Conservation (phyloP, 306 rosid species). For the Glycine tomentella region DNA sequence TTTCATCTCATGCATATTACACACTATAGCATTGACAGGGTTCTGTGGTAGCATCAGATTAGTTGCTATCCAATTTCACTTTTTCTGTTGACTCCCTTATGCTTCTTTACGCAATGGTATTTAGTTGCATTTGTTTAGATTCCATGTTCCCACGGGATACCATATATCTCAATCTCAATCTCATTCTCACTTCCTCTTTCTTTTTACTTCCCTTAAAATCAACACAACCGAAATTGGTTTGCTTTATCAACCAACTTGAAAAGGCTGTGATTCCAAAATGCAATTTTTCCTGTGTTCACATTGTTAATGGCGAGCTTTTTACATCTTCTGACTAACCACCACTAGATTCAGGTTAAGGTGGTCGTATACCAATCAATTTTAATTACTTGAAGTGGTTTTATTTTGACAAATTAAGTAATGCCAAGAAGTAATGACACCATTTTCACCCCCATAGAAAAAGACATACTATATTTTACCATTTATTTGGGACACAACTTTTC, state of each 20-base stretch:
- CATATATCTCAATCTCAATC: background rate
- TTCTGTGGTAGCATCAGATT: slow-evolving; percentile 53
- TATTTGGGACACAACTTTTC: background rate
- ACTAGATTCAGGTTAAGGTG: background rate
- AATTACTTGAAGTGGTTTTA: slow-evolving; percentile 10
- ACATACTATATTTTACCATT: background rate
- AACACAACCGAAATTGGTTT: background rate
- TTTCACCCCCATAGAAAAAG: background rate
- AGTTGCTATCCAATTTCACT: slow-evolving; percentile 63
- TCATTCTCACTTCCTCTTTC: background rate
- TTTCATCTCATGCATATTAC: slow-evolving; percentile 51
- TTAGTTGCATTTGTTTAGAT: slow-evolving; percentile 52
- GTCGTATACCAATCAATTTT: slow-evolving; percentile 34
- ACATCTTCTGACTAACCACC: slow-evolving; percentile 36
- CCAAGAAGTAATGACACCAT: background rate
- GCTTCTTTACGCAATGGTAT: slow-evolving; percentile 44
- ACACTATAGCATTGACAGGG: slow-evolving; percentile 47
- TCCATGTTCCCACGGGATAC: slow-evolving; percentile 31
- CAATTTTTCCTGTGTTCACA: slow-evolving; percentile 38
- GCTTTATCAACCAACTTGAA: slow-evolving; percentile 23
- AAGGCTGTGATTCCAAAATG: background rate
- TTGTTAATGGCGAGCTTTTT: background rate
- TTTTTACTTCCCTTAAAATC: slow-evolving; percentile 30
- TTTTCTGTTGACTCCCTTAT: slow-evolving; percentile 57
- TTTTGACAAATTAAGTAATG: slow-evolving; percentile 24